A percentile compares a stretch with the other conserved stretches of the same genome.
Conservation (phyloP, 2,329 filamentous ascomycete species). For the Diaporthe longicolla region DNA sequence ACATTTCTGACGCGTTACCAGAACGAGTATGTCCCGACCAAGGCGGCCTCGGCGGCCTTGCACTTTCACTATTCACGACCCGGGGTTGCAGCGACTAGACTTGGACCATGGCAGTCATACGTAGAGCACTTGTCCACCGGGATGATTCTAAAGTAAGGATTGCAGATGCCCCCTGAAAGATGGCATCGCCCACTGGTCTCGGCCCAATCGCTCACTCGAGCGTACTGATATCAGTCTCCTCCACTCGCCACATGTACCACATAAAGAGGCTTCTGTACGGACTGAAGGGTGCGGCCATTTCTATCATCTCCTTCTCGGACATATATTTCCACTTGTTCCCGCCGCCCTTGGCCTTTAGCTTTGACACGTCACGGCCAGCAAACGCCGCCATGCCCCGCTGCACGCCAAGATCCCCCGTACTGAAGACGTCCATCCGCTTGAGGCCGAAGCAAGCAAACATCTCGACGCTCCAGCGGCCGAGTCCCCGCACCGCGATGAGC, state of each 20-base stretch:
- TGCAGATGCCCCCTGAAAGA: too few species aligned
- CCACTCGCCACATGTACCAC: slow-evolving; percentile 98
- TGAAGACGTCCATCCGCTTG: slow-evolving; percentile 95
- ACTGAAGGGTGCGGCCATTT: slow-evolving; percentile 82
- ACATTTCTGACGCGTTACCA: too few species aligned
- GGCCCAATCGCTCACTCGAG: slow-evolving; percentile 58
- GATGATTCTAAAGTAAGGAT: too few species aligned
- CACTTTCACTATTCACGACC: background rate
- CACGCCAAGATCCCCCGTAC: slow-evolving; percentile 90
- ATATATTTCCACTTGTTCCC: slow-evolving; percentile 94
- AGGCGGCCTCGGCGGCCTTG: background rate
- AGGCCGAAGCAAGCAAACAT: slow-evolving; percentile 99
- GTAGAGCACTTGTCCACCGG: background rate
- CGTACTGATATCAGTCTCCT: slow-evolving; percentile 80
- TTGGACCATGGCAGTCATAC: background rate
- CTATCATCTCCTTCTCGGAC: slow-evolving; percentile 91
- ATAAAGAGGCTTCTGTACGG: slow-evolving; percentile 95
- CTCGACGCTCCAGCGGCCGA: slow-evolving; percentile 93
- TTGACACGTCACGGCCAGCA: slow-evolving; percentile 84
- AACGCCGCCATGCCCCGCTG: slow-evolving; percentile 95
- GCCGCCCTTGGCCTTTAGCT: slow-evolving; percentile 85
- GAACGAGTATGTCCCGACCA: background rate
- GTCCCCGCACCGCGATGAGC: slow-evolving; percentile 86
- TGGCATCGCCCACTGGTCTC: background rate
- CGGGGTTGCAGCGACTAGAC: background rate